phyloP scores from a whole-genome alignment of 2,329 filamentous ascomycete species.

The Diplodia seriata region DNA sequence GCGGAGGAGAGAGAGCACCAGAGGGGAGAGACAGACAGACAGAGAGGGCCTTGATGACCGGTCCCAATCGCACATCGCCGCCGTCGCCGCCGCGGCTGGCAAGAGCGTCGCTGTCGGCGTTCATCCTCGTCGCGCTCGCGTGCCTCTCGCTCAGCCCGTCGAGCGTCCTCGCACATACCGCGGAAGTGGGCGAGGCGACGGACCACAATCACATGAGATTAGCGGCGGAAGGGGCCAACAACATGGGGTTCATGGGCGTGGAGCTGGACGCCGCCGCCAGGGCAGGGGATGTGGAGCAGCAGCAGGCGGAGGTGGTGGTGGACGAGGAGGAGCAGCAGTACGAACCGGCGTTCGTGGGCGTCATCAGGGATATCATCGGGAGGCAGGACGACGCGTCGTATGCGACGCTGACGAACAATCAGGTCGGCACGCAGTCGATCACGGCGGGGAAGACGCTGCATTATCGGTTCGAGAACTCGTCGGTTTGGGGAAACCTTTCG shows the following conservation, averaged over 20 bases:
- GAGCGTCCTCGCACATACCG: conserved; percentile 64
- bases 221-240: conserved; percentile 59
- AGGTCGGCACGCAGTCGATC: conserved; percentile 65
- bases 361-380: conserved; percentile 69
- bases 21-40: too few species aligned
- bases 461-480: conserved; percentile 68
- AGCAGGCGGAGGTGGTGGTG: background rate
- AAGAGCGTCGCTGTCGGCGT: conserved; percentile 68
- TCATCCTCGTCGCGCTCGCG: conserved; percentile 65
- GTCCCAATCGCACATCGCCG: conserved; percentile 65
- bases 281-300: conserved; percentile 48
- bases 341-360: conserved; percentile 66
- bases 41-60: background rate
- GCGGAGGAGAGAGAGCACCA: too few species aligned
- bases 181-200: conserved; percentile 55
- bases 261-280: conserved; percentile 52
- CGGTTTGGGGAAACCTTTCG: conserved; percentile 57
- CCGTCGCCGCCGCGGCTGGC: conserved; percentile 68
- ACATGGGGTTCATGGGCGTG: conserved; percentile 50
- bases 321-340: conserved; percentile 54
- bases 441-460: conserved; percentile 66
- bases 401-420: conserved; percentile 66
- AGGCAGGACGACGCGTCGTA: conserved; percentile 45
- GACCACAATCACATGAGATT: conserved; percentile 58
- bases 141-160: conserved; percentile 63